Conservation (phyloP, 2,329 filamentous ascomycete genomes). For the Fusarium chlamydosporum region DNA sequence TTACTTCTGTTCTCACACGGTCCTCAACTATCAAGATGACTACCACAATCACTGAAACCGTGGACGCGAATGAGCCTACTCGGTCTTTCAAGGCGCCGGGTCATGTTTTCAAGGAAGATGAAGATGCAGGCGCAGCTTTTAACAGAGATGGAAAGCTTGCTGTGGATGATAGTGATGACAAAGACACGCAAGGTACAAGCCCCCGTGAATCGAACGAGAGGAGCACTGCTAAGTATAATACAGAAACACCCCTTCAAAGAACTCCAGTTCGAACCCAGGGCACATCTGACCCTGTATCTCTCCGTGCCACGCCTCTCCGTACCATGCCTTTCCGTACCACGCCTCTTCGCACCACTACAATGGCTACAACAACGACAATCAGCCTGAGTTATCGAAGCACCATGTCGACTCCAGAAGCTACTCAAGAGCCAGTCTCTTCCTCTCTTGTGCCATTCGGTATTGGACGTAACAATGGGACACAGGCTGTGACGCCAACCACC, state of each 20-base stretch:
- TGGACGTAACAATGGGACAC: constrained; percentile 13
- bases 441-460: constrained; percentile 8
- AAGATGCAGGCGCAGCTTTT: constrained; percentile 9
- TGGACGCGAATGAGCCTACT: constrained; percentile 24
- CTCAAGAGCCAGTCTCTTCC: constrained; percentile 16
- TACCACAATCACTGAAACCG: constrained; percentile 36
- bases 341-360: neutral
- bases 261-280: neutral
- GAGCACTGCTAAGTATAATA: neutral
- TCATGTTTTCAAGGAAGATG: constrained; percentile 36
- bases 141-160: constrained; percentile 20
- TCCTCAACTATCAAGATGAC: constrained; percentile 38
- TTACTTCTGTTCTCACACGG: constrained; percentile 45
- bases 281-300: neutral
- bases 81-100: constrained; percentile 20
- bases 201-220: neutral
- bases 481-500: constrained; percentile 24
- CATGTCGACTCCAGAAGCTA: constrained; percentile 16
- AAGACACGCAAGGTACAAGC: constrained; percentile 9
- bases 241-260: constrained; percentile 14
- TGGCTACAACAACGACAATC: constrained; percentile 18
- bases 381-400: constrained; percentile 4
- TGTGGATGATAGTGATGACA: neutral
- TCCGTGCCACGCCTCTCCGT: neutral
- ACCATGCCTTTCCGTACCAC: neutral